These are phyloP conservation scores for Curvularia sp. DNA, from an alignment of 2,329 filamentous ascomycete species.

Conservation along the genomic window DNA sequence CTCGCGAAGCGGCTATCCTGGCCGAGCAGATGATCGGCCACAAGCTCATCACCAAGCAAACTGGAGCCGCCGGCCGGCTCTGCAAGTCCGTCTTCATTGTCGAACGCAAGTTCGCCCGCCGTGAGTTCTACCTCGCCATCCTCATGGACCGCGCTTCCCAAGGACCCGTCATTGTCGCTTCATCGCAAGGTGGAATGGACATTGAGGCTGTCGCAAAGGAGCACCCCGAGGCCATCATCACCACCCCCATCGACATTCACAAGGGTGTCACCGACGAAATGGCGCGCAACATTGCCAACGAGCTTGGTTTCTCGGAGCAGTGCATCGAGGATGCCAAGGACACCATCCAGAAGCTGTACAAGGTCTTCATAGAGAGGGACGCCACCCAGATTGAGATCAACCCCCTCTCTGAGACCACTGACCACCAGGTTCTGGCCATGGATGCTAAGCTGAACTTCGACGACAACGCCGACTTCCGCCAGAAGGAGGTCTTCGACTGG, in stretches of 20 bases:
- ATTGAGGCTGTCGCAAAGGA: constrained; percentile 99
- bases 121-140: constrained; percentile 98
- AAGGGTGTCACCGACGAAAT: constrained; percentile 94
- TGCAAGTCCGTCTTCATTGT: constrained; percentile 99
- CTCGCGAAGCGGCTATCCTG: constrained; percentile 94
- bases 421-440: constrained; percentile 99
- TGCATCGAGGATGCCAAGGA: constrained; percentile 94
- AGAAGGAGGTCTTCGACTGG: constrained; percentile 94
- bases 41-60: constrained; percentile 99
- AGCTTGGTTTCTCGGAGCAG: constrained; percentile 97
- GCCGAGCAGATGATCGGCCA: constrained; percentile 99
- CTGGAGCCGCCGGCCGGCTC: constrained; percentile 87
- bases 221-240: constrained; percentile 92
- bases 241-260: constrained; percentile 93
- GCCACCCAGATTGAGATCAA: constrained; percentile 99
- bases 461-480: constrained; percentile 98
- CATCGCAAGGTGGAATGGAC: constrained; percentile 98
- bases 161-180: constrained; percentile 93
- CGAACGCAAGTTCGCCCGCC: constrained; percentile 98
- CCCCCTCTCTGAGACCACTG: constrained; percentile 95
- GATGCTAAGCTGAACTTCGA: constrained; percentile 99
- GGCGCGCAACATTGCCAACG: constrained; percentile 83
- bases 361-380: constrained; percentile 98
- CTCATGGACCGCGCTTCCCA: constrained; percentile 96
- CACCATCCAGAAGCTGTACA: constrained; percentile 98